phyloP scores from a whole-genome alignment of 2,329 filamentous ascomycete species.

The Thelonectria olida region DNA sequence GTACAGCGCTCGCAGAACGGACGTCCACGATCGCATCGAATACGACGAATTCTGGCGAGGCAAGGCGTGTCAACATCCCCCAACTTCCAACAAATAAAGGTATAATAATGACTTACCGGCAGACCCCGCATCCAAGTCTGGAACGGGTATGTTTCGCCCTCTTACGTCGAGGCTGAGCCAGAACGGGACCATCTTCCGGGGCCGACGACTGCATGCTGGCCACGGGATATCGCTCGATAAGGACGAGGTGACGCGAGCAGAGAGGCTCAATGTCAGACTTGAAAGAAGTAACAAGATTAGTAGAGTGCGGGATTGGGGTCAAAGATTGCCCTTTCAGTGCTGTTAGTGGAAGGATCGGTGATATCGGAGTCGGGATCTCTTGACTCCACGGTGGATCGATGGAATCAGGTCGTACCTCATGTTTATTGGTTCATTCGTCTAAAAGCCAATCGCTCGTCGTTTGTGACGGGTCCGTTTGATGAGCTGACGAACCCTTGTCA shows the following conservation, averaged over 20 bases:
- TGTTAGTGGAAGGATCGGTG: neutral
- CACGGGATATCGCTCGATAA: neutral
- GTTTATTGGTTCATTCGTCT: conserved; percentile 29
- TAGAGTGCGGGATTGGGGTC: neutral
- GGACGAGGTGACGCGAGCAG: neutral
- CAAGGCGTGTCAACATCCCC: neutral
- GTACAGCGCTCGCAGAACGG: conserved; percentile 25
- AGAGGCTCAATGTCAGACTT: neutral
- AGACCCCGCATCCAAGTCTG: conserved; percentile 31
- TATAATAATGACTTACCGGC: conserved; percentile 20
- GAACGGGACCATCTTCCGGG: neutral
- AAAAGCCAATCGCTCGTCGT: conserved; percentile 20
- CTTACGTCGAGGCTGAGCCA: conserved; percentile 19
- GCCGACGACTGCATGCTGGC: neutral
- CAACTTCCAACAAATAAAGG: neutral
- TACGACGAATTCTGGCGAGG: conserved; percentile 24
- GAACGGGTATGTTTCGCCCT: conserved; percentile 31
- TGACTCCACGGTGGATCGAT: conserved; percentile 3
- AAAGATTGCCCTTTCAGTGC: neutral
- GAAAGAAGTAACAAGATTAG: neutral
- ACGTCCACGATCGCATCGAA: conserved; percentile 25
- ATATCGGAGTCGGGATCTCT: neutral
- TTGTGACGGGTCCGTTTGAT: neutral
- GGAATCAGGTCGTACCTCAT: neutral
- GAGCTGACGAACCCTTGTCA: neutral